Percentiles rank a stretch among this genome's conserved stretches.
These are phyloP conservation scores for Tephrocybe rancida DNA, from an alignment of 768 basidiomycete species.

Conservation along the genomic window DNA sequence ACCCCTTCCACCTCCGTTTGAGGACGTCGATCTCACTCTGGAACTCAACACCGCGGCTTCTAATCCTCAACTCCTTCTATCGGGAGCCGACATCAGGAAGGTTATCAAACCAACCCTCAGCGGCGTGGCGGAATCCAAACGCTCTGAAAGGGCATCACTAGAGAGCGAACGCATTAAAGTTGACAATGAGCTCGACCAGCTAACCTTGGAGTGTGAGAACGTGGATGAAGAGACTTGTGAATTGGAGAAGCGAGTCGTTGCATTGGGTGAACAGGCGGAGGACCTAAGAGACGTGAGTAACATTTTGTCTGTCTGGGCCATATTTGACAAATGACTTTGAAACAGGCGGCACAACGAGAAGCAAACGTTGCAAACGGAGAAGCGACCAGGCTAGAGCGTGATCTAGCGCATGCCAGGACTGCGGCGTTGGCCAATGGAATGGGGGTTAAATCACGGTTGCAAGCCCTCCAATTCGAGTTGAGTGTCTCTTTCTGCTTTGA, in stretches of 20 bases:
- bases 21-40: slow-evolving; percentile 75
- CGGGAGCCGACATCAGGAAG: slow-evolving; percentile 71
- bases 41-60: slow-evolving; percentile 80
- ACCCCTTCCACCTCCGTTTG: slow-evolving; percentile 68
- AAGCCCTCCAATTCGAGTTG: slow-evolving; percentile 77
- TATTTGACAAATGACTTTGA: neutral
- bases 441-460: slow-evolving; percentile 77
- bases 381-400: slow-evolving; percentile 67
- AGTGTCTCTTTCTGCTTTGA: slow-evolving; percentile 22
- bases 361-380: slow-evolving; percentile 66
- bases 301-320: neutral
- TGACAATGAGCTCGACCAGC: slow-evolving; percentile 81
- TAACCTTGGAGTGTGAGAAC: slow-evolving; percentile 78
- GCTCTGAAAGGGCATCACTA: slow-evolving; percentile 66
- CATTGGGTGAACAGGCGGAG: slow-evolving; percentile 75
- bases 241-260: slow-evolving; percentile 71
- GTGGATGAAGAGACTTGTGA: slow-evolving; percentile 77
- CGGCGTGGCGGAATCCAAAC: slow-evolving; percentile 69
- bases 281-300: slow-evolving; percentile 75
- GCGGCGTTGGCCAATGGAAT: slow-evolving; percentile 82
- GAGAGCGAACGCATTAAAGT: slow-evolving; percentile 81
- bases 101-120: slow-evolving; percentile 78
- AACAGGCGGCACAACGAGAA: slow-evolving; percentile 78
- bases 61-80: slow-evolving; percentile 67
- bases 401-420: slow-evolving; percentile 72